Base-by-base conservation (phyloP, 345 rosid genomes). In the Salix dunnii region DNA sequence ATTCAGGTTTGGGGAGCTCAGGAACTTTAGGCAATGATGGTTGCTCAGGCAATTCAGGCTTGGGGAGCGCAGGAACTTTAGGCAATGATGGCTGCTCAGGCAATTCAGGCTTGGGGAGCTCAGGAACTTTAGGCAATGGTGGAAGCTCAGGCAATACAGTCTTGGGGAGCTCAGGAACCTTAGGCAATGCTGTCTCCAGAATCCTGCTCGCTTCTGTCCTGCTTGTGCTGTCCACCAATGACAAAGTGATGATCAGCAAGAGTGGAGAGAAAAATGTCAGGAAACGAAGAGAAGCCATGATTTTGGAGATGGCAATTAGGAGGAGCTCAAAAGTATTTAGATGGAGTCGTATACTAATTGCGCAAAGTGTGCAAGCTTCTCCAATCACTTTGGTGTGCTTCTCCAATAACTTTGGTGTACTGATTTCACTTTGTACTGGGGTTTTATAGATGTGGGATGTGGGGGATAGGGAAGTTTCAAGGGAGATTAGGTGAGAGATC, bases 21-120 rank as follows among this genome's bases (percentile, higher is more conserved):
- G 71, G 71, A 0, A 70, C 12, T 13, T 74, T 60, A 1, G 65
- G 78, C 18, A 74, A 0, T 0, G 51, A 6, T 58, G 81, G 79
- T 28, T 62, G 12, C 18, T 72, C 70, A 21, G 76, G 64, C 38
- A 67, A 20, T 55, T 66, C 66, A 16, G 80, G 73, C 67, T 20
- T 33, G 0, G 71, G 63, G 2, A 75, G 16, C 10, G 48, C 64
- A 20, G 33, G 74, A 31, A 31, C 33, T 21, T 46, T 46, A 13
- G 51, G 51, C 4, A 46, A 14, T 46, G 51, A 1, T 46, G 18
- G 6, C 3, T 0, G 51, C 4, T 4, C 51, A 33, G 35, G 35
- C 6, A 33, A 33, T 33, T 33, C 35, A 33, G 35, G 0, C 33
- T 31, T 31, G 10, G 42, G 42, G 12, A 38, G 42, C 10, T 38